Percentiles rank a stretch among this genome's conserved stretches.
Conservation (phyloP, 495 filamentous ascomycete species). For the Schizothecium vesticola region DNA sequence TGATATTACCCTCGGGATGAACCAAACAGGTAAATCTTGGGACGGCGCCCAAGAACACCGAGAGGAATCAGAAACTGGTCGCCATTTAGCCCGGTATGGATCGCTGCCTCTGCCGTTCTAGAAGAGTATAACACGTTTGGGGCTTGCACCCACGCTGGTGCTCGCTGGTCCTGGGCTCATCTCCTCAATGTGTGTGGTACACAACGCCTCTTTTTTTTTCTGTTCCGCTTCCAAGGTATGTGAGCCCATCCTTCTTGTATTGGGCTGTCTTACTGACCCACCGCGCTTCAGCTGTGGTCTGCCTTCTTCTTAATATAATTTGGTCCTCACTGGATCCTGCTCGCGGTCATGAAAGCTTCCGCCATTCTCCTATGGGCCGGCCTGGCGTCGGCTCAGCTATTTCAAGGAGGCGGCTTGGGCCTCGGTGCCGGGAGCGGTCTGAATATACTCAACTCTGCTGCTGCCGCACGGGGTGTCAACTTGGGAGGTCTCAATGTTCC, state of each 20-base stretch:
- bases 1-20: neutral
- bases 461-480: constrained; percentile 28
- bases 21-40: neutral
- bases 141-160: neutral
- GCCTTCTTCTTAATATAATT: neutral
- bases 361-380: constrained; percentile 24
- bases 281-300: neutral
- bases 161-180: neutral
- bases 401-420: neutral
- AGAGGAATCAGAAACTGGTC: neutral
- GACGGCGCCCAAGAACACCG: neutral
- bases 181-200: neutral
- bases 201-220: neutral
- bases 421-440: neutral
- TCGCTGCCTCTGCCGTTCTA: neutral
- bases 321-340: neutral
- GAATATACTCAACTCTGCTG: neutral
- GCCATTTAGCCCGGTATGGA: neutral
- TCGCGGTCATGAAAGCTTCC: constrained; percentile 23
- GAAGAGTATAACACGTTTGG: constrained; percentile 11
- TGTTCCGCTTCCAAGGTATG: neutral
- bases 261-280: neutral
- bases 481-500: constrained; percentile 23
- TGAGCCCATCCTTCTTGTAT: neutral
- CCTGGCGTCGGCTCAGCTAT: constrained; percentile 28